A percentile compares a stretch with the other conserved stretches of the same genome.
Conservation (phyloP, 139 green algal genomes). For the Micractinium conductrix region DNA sequence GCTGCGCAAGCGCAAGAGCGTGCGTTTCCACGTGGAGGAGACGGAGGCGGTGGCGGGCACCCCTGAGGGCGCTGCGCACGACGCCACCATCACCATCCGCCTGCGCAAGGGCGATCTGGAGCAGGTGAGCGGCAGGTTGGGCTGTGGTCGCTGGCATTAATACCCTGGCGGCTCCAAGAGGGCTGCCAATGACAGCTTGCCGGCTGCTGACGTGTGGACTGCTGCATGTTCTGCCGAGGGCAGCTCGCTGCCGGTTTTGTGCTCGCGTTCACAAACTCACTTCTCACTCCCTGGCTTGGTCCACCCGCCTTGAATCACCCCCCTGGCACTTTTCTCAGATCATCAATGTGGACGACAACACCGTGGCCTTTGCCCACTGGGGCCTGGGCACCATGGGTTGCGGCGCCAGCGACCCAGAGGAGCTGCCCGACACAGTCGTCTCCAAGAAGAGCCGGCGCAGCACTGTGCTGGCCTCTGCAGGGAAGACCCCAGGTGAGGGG, state of each 20-base stretch:
- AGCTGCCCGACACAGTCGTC: constrained; percentile 34
- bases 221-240: no score
- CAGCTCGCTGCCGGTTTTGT: no score
- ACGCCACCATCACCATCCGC: constrained; percentile 43
- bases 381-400: constrained; percentile 35
- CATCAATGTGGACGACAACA: constrained; percentile 54
- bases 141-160: no score
- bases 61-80: constrained; percentile 46
- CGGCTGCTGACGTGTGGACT: no score
- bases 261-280: no score
- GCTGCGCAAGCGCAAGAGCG: constrained; percentile 45
- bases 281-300: no score
- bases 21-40: constrained; percentile 47
- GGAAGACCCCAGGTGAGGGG: constrained; percentile 30
- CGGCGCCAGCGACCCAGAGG: neutral
- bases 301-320: no score
- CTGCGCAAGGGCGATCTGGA: constrained; percentile 25
- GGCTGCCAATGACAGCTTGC: no score
- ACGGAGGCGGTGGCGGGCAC: constrained; percentile 23
- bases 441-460: constrained; percentile 29
- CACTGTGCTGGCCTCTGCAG: neutral
- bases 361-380: constrained; percentile 55
- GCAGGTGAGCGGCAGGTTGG: constrained; percentile 32
- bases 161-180: no score
- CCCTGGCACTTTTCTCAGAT: constrained; percentile 6